phyloP scores from a whole-genome alignment of 768 basidiomycete genomes.

The Pisolithus marmoratus region DNA sequence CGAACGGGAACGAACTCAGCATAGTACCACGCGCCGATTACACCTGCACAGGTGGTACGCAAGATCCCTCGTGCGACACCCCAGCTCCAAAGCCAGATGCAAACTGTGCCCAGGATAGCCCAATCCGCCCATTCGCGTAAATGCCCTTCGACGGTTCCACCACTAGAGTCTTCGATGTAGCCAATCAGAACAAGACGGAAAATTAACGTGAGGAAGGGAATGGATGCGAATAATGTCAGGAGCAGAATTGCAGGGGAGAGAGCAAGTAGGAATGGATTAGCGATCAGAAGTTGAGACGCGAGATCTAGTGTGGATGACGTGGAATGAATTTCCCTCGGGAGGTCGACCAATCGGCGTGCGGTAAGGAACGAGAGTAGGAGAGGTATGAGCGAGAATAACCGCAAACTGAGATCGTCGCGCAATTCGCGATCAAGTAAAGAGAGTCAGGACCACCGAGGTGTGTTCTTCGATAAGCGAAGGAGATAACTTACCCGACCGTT shows the following conservation, averaged over 20 bases:
- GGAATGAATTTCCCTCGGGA: slow-evolving; percentile 66
- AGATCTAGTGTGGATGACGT: slow-evolving; percentile 54
- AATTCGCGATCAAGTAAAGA: background rate
- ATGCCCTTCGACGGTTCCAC: slow-evolving; percentile 46
- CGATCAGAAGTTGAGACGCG: slow-evolving; percentile 62
- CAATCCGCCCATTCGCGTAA: slow-evolving; percentile 64
- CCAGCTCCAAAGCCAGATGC: slow-evolving; percentile 70
- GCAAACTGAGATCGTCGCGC: slow-evolving; percentile 21
- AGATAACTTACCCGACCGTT: slow-evolving; percentile 59
- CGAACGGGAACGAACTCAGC: slow-evolving; percentile 38
- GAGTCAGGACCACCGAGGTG: too few relatives aligned
- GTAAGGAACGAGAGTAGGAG: slow-evolving; percentile 65
- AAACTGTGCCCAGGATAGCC: slow-evolving; percentile 54
- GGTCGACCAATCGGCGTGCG: slow-evolving; percentile 61
- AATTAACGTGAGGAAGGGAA: slow-evolving; percentile 75
- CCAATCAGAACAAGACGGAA: slow-evolving; percentile 76
- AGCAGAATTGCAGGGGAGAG: slow-evolving; percentile 73
- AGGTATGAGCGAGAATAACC: slow-evolving; percentile 74
- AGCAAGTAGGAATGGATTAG: slow-evolving; percentile 69
- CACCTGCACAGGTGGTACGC: slow-evolving; percentile 70
- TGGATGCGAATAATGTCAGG: slow-evolving; percentile 55
- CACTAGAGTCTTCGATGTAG: slow-evolving; percentile 39
- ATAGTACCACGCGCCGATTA: slow-evolving; percentile 93
- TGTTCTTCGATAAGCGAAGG: background rate
- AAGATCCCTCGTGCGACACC: slow-evolving; percentile 74